phyloP scores from a whole-genome alignment of 345 rosid species.

The Pseudoturritis turrita region DNA sequence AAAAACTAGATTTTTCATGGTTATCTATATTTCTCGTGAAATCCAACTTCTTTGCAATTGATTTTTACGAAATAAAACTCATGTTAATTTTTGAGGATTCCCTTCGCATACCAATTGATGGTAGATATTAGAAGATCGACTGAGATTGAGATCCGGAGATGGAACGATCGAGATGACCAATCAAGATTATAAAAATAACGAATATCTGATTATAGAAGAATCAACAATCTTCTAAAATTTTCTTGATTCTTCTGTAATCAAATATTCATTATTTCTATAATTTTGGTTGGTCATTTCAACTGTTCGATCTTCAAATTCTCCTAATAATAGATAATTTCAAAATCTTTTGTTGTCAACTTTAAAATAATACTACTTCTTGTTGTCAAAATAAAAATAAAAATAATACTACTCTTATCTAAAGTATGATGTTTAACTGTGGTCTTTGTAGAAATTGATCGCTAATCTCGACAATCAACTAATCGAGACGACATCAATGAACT shows the following conservation, averaged over 20 bases:
- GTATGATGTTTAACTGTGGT: background rate
- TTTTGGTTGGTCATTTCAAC: too few relatives aligned
- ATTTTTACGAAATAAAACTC: background rate
- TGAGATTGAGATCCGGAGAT: too few relatives aligned
- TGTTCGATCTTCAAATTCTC: too few relatives aligned
- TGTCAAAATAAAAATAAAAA: too few relatives aligned
- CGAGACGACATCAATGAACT: too few relatives aligned
- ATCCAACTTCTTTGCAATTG: background rate
- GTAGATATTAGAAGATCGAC: too few relatives aligned
- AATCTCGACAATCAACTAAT: background rate
- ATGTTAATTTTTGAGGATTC: background rate
- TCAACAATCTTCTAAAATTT: too few relatives aligned
- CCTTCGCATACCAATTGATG: background rate
- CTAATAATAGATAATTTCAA: background rate
- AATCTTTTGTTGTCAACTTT: background rate
- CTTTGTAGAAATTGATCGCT: background rate
- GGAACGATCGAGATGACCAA: too few relatives aligned
- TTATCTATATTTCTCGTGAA: background rate
- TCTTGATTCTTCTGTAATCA: too few relatives aligned
- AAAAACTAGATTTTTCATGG: background rate
- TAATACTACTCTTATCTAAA: background rate
- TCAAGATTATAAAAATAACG: too few relatives aligned
- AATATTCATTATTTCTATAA: too few relatives aligned
- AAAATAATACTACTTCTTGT: background rate
- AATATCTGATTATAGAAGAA: too few relatives aligned